Evolutionary conservation across 1,139 yeast species (phyloP), one percentile per base, ranked within the genome.

Genomic region (Pneumocystis carinii): DNA sequence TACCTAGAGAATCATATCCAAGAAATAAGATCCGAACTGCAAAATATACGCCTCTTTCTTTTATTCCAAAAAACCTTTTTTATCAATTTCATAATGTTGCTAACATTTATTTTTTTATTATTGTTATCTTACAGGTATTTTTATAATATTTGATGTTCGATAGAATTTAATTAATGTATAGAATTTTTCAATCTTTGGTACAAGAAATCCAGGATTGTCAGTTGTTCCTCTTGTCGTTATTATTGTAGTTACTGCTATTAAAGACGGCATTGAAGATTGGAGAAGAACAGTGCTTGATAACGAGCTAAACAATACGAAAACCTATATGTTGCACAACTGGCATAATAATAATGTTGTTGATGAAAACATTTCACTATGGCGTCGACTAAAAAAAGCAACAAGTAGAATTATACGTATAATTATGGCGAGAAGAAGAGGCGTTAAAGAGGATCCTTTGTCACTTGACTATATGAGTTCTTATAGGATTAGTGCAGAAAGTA

Each of bases 11-110:
- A 12, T 68, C 71, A 15, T 92, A 85, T 72, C 84, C 95, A 2
- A 81, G 96, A 72, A 92, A 92, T 76, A 92, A 92, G 74, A 89
- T 92, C 70, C 85, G 97, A 76, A 90, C 98, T 1, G 90, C 98
- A 3, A 90, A 90, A 75, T 92, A 92, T 74, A 90, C 97, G 10
- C 96, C 97, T 5, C 72, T 92, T 62, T 78, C 94, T 5, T 92
- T 92, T 70, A 71, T 92, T 59, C 97, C 97, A 15, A 90, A 89
- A 74, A 90, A 92, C 73, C 74, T 92, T 60, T 73, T 78, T 64
- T 80, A 79, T 68, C 97, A 92, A 75, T 90, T 92, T 74, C 83
- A 83, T 66, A 92, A 90, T 72, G 84, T 90, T 68, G 98, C 98
- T 63, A 92, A 92, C 74, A 76, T 85, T 61, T 92, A 89, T 77